These are phyloP conservation scores for Straminergon stramineum DNA, from an alignment of 225 moss, liverwort and hornwort species.

Conservation along the genomic window DNA sequence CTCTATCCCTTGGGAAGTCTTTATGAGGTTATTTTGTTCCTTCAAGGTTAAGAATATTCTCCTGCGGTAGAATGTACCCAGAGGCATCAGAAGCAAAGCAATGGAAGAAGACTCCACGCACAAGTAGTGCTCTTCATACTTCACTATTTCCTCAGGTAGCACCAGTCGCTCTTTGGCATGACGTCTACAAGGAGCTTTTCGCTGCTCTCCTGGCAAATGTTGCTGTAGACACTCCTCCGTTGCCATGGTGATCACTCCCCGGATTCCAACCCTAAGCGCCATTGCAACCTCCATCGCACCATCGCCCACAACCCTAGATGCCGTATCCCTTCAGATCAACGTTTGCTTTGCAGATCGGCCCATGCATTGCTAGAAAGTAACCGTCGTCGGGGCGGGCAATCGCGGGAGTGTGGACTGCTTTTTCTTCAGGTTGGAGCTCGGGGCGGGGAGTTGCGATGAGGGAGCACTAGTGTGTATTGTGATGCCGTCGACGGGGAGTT, in stretches of 20 bases:
- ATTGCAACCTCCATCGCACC: neutral
- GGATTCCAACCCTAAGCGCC: slow-evolving; percentile 11
- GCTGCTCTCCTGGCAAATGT: neutral
- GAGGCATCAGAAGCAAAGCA: neutral
- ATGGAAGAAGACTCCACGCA: neutral
- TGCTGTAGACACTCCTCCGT: neutral
- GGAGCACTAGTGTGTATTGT: neutral
- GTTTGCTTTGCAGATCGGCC: neutral
- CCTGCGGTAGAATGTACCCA: neutral
- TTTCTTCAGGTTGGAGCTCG: neutral
- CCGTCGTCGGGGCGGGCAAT: neutral
- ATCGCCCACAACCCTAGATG: neutral
- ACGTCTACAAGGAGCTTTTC: neutral
- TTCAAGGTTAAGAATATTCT: neutral
- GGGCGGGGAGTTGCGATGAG: neutral
- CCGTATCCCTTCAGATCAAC: neutral
- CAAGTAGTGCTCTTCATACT: neutral
- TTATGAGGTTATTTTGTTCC: neutral
- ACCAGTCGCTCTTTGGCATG: neutral
- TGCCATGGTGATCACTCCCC: neutral
- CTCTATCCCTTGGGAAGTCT: neutral
- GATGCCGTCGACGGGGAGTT: neutral
- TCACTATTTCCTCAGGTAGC: neutral
- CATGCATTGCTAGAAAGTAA: slow-evolving; percentile 1
- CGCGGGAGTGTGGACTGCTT: neutral